Percentiles rank a stretch among this genome's conserved stretches.
phyloP scores from a whole-genome alignment of 495 filamentous ascomycete genomes.

The Neurospora sp. region DNA sequence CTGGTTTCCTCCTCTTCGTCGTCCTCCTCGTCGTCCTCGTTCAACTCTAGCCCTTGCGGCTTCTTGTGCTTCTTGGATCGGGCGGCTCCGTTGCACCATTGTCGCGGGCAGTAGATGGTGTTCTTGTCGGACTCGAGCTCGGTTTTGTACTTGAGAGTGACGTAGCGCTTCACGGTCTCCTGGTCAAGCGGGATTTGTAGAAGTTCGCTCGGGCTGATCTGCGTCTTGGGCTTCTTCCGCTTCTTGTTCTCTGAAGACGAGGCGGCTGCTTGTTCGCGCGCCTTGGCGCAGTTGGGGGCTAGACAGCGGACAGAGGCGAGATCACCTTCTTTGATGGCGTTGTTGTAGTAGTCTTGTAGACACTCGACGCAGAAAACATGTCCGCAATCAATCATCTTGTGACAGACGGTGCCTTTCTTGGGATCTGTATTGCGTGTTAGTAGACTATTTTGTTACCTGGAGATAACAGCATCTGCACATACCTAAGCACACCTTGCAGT shows the following conservation, averaged over 20 bases:
- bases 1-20: constrained; percentile 29
- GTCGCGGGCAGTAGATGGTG: constrained; percentile 87
- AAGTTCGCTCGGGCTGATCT: constrained; percentile 77
- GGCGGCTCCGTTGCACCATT: constrained; percentile 91
- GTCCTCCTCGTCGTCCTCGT: constrained; percentile 30
- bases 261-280: constrained; percentile 28
- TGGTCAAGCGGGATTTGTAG: constrained; percentile 70
- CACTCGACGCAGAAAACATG: constrained; percentile 88
- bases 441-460: neutral
- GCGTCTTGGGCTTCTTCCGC: constrained; percentile 42
- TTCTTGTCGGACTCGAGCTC: constrained; percentile 82
- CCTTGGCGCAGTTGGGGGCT: constrained; percentile 62
- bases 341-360: constrained; percentile 80
- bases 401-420: constrained; percentile 77
- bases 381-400: constrained; percentile 64
- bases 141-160: constrained; percentile 80
- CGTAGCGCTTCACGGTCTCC: constrained; percentile 73
- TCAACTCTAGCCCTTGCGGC: constrained; percentile 41
- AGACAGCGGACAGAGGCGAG: constrained; percentile 68
- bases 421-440: constrained; percentile 49
- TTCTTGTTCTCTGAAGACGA: constrained; percentile 16
- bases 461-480: constrained; percentile 8
- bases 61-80: constrained; percentile 71
- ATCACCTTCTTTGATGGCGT: constrained; percentile 76
- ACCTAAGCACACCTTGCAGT: constrained; percentile 79